Evolutionary conservation across 2,329 filamentous ascomycete species (phyloP).

Genomic region (Xylaria sp.): DNA sequence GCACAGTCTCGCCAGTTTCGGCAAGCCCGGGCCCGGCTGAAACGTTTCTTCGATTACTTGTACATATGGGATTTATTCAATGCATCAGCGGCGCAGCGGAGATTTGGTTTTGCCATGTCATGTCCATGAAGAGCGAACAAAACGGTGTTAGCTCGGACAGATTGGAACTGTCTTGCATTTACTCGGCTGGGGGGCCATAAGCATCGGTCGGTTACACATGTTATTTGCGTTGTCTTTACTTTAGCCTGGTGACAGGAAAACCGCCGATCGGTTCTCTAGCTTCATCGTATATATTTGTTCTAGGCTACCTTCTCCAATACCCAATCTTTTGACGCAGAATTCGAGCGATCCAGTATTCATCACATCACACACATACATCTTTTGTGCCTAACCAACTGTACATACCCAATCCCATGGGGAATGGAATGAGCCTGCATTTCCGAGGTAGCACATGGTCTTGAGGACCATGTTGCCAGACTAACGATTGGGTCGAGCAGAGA

Average conservation of each 20-base stretch:
- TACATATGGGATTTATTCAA: conserved; percentile 33
- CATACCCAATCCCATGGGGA: conserved; percentile 5
- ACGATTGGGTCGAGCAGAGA: conserved; percentile 5
- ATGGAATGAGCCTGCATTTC: conserved; percentile 16
- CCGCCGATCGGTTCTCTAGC: conserved; percentile 22
- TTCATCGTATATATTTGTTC: conserved; percentile 27
- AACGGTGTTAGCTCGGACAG: conserved; percentile 31
- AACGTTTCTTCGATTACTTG: conserved; percentile 24
- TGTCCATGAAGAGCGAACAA: conserved; percentile 24
- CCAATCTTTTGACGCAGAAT: conserved; percentile 13
- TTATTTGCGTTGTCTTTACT: conserved; percentile 25
- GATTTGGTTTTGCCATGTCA: conserved; percentile 13
- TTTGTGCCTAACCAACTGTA: conserved; percentile 6
- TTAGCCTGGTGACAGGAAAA: conserved; percentile 32
- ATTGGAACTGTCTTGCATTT: conserved; percentile 33
- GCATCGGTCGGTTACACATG: conserved; percentile 28
- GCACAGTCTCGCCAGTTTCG: neutral
- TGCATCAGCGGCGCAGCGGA: conserved; percentile 33
- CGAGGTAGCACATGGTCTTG: conserved; percentile 20
- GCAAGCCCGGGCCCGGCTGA: neutral
- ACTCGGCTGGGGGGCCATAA: conserved; percentile 28
- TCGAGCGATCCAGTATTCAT: neutral
- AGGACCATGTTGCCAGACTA: conserved; percentile 9
- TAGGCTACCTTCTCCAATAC: conserved; percentile 26
- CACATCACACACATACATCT: neutral